Percentiles rank a stretch among this genome's conserved stretches.
phyloP scores from a whole-genome alignment of 331 rosid genomes.

The Arachis monticola region DNA sequence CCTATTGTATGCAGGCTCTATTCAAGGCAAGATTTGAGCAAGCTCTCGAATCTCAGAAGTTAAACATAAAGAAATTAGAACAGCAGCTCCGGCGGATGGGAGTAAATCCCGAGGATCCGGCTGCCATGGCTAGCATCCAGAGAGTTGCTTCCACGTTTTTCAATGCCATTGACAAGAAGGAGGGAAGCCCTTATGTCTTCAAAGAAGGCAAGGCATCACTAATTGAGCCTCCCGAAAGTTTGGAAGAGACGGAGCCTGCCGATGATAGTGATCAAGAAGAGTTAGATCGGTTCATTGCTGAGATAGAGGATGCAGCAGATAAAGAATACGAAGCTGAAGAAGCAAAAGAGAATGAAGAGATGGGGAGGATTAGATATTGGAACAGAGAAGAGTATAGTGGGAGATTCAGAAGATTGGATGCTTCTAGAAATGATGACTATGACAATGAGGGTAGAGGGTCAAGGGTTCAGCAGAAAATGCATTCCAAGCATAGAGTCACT shows the following conservation, averaged over 20 bases:
- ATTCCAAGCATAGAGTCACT: constrained; percentile 44
- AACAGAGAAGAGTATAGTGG: constrained; percentile 84
- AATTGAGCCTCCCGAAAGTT: constrained; percentile 45
- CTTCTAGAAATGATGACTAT: constrained; percentile 48
- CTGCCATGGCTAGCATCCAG: constrained; percentile 93
- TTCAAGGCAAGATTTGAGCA: constrained; percentile 99
- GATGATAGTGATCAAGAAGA: constrained; percentile 85
- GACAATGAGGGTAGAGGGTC: constrained; percentile 49
- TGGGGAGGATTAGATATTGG: constrained; percentile 72
- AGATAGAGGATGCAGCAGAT: constrained; percentile 94
- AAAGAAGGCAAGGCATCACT: constrained; percentile 54
- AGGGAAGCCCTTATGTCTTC: constrained; percentile 89
- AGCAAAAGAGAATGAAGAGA: constrained; percentile 86
- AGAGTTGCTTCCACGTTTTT: constrained; percentile 96
- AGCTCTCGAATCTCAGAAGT: constrained; percentile 96
- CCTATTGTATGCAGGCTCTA: constrained; percentile 67
- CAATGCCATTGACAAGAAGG: constrained; percentile 93
- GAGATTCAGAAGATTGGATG: constrained; percentile 70
- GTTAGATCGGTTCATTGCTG: constrained; percentile 86
- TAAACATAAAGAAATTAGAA: constrained; percentile 89
- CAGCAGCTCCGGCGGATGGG: constrained; percentile 94
- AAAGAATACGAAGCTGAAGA: constrained; percentile 92
- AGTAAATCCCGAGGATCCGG: constrained; percentile 95
- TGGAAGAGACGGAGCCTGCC: constrained; percentile 62
- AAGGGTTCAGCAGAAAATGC: constrained; percentile 53